Evolutionary conservation across 306 rosid species (phyloP), one percentile per base, ranked within the genome.

Genomic region (Casuarina equisetifolia): DNA sequence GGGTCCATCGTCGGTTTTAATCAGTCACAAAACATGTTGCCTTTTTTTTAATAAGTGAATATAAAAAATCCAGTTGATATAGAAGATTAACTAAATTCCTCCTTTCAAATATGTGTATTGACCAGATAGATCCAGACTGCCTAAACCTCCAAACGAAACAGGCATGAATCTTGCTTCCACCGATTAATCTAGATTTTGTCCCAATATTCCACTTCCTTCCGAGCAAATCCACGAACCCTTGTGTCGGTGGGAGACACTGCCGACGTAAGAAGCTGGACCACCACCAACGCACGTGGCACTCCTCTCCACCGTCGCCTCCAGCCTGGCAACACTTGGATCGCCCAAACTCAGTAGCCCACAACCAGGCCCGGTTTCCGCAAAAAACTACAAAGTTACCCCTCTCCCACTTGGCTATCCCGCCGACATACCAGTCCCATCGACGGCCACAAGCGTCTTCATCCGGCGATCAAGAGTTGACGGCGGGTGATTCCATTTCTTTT

Each of bases 231-330:
- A 38, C 68, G 50, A 69, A 52, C 55, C 6, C 36, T 46, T 58
- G 90, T 58, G 90, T 89, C 92, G 90, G 92, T 84, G 89, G 78
- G 49, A 70, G 78, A 78, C 78, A 52, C 20, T 68, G 42, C 79
- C 75, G 74, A 61, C 48, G 20, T 57, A 48, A 80, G 73, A 85
- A 49, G 45, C 48, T 17, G 2, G 36, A 54, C 63, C 74, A 68
- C 44, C 55, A 8, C 43, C 82, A 63, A 55, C 72, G 74, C 86
- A 85, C 83, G 82, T 85, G 93, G 66, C 74, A 6, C 16, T 13
- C 3, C 4, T 9, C 40, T 25, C 2, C 69, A 32, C 45, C n/a
- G 52, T 7, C 13, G 69, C 25, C n/a, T 3, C 79, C 79, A 78
- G 63, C 64, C 77, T 81, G 66, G 80, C 74, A 67, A 11, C 49